A percentile compares a stretch with the other conserved stretches of the same genome.
Conservation (phyloP, 495 filamentous ascomycete species). For the Monascus purpureus region DNA sequence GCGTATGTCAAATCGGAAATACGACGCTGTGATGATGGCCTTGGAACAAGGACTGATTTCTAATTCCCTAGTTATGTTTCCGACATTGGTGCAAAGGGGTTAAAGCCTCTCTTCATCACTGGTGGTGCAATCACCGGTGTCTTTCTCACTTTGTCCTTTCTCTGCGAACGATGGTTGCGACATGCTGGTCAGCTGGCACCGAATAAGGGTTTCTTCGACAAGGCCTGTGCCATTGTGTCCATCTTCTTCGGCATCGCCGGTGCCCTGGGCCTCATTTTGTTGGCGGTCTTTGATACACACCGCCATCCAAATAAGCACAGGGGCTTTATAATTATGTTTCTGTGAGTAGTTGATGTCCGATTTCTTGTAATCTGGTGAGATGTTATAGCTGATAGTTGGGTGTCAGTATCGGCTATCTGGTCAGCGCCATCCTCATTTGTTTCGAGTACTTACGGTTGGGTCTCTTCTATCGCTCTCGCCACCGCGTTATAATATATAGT, state of each 20-base stretch:
- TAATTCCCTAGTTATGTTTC: slow-evolving; percentile 53
- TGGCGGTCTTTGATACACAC: slow-evolving; percentile 73
- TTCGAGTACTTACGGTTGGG: slow-evolving; percentile 78
- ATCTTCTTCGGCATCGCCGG: slow-evolving; percentile 67
- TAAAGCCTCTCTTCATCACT: slow-evolving; percentile 81
- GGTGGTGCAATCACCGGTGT: slow-evolving; percentile 68
- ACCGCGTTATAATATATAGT: slow-evolving; percentile 54
- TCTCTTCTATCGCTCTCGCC: slow-evolving; percentile 51
- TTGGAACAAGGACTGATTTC: no score
- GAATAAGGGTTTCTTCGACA: slow-evolving; percentile 56
- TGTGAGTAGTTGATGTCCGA: slow-evolving; percentile 47
- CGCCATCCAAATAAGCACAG: slow-evolving; percentile 53
- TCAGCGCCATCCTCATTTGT: slow-evolving; percentile 75
- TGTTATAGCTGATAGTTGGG: no score
- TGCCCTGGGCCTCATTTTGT: slow-evolving; percentile 61
- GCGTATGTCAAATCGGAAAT: slow-evolving; percentile 40
- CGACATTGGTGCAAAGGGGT: slow-evolving; percentile 59
- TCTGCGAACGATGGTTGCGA: slow-evolving; percentile 69
- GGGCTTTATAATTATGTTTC: slow-evolving; percentile 69
- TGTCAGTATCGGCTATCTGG: slow-evolving; percentile 41
- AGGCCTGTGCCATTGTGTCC: slow-evolving; percentile 48
- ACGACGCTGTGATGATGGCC: not conserved
- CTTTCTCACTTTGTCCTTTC: slow-evolving; percentile 70
- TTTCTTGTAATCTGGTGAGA: no score
- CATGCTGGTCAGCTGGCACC: slow-evolving; percentile 57